Percentiles rank a stretch among this genome's conserved stretches.
Conservation (phyloP, 179 eudicot species). For the Patellifolia procumbens region DNA sequence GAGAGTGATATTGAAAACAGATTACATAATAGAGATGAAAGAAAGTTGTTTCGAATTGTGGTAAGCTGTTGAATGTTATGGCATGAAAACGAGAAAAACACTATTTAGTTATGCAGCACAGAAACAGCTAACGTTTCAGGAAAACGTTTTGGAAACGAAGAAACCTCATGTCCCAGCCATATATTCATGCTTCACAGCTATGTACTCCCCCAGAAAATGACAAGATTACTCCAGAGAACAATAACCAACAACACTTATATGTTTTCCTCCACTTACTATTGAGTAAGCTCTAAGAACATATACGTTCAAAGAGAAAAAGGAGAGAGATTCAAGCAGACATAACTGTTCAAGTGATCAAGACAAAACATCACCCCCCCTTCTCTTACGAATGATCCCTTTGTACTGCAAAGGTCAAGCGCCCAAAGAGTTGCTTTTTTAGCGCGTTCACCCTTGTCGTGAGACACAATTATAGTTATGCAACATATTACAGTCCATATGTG, state of each 20-base stretch:
- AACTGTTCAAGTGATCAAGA: neutral
- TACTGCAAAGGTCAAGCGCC: neutral
- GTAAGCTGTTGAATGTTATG: neutral
- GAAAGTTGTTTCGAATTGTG: neutral
- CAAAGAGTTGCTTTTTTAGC: neutral
- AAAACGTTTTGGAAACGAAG: too few species aligned
- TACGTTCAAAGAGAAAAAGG: neutral
- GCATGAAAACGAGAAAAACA: neutral
- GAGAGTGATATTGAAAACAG: neutral
- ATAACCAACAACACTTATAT: neutral
- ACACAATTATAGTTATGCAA: neutral
- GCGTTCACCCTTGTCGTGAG: neutral
- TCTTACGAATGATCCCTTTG: neutral
- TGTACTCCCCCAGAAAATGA: neutral
- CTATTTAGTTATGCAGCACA: neutral
- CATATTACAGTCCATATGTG: neutral
- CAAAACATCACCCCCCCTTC: neutral
- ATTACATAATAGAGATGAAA: neutral
- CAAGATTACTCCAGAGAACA: neutral
- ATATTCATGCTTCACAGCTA: too few species aligned
- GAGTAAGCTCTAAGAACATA: neutral
- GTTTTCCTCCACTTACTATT: neutral
- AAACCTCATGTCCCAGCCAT: too few species aligned
- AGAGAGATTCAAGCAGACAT: neutral
- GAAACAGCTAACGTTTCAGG: too few species aligned